Base-by-base conservation (phyloP, 805 yeast species). In the Spathaspora passalidarum region DNA sequence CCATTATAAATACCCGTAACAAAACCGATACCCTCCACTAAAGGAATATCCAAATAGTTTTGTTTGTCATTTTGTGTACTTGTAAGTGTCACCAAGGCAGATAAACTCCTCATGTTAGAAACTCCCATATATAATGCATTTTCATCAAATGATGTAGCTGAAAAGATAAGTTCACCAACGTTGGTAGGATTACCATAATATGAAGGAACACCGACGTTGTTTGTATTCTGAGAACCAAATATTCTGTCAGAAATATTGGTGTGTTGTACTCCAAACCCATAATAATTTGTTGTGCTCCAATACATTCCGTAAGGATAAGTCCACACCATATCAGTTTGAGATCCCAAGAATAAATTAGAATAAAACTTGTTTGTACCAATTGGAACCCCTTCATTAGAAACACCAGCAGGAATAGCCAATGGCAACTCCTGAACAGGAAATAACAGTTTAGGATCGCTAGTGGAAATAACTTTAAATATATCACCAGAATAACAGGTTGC, bases 21-120 rank as follows among this genome's bases (percentile, higher is more conserved):
- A 50, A 87, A 81, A 5, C 96, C 96, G 79, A 76, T 75, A 45
- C 97, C 97, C 62, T 86, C 91, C 5, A 84, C 86, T 45, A 86
- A 57, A 3, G 92, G 91, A 32, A 78, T 60, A 26, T 68, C 68
- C 43, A 82, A 59, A 26, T 66, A 71, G 39, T 79, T 80, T 7
- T 48, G 49, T 23, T 55, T 56, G 6, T 59, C 43, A 46, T 66
- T 42, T 49, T 59, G 54, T 8, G 61, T 56, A 18, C 37, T 32
- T 35, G 49, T 42, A 39, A 69, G 58, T 2, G 70, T 66, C 9
- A 75, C 80, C 38, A 68, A 64, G 11, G 75, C 79, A 5, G 86
- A 80, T 62, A 82, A 72, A 13, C 72, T 63, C 35, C 71, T 73
- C 72, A 78, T 69, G 13, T 77, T 71, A 16, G 72, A 54, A 2